A percentile compares a stretch with the other conserved stretches of the same genome.
Conservation (phyloP, 305 asterid species). For the Fraxinus nigra region DNA sequence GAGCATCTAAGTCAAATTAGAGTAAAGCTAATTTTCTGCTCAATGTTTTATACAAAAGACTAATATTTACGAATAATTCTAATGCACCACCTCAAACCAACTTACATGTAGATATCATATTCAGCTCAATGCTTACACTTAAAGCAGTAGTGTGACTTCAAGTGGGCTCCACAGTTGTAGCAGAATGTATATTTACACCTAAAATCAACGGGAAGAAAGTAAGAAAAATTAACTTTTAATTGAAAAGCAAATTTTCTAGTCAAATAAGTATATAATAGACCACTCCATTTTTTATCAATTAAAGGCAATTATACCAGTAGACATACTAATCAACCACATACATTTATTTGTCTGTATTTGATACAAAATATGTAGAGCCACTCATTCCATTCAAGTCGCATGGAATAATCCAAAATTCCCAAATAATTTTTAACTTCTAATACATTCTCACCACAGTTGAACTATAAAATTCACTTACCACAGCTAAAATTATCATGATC, state of each 20-base stretch:
- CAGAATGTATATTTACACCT: constrained; percentile 43
- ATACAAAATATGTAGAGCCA: not conserved
- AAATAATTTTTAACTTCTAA: not conserved
- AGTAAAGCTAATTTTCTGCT: not conserved
- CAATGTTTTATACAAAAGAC: not conserved
- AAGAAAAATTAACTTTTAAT: not conserved
- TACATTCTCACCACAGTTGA: not conserved
- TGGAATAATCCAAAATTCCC: not conserved
- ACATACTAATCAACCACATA: not conserved
- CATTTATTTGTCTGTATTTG: not conserved
- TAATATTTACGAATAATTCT: not conserved
- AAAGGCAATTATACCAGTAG: not conserved
- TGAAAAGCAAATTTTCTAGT: not conserved
- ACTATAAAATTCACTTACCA: not conserved
- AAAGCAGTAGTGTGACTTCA: constrained; percentile 26
- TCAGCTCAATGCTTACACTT: constrained; percentile 28
- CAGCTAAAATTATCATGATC: not conserved
- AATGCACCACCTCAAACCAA: not conserved
- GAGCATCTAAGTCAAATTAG: not conserved
- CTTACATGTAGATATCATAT: not conserved
- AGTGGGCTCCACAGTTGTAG: constrained; percentile 37
- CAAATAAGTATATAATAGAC: not conserved
- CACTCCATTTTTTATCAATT: not conserved
- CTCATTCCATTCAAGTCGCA: not conserved
- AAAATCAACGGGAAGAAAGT: not conserved